A percentile compares a stretch with the other conserved stretches of the same genome.
These are phyloP conservation scores for Lentinula sp. DNA, from an alignment of 768 basidiomycete species.

Conservation along the genomic window DNA sequence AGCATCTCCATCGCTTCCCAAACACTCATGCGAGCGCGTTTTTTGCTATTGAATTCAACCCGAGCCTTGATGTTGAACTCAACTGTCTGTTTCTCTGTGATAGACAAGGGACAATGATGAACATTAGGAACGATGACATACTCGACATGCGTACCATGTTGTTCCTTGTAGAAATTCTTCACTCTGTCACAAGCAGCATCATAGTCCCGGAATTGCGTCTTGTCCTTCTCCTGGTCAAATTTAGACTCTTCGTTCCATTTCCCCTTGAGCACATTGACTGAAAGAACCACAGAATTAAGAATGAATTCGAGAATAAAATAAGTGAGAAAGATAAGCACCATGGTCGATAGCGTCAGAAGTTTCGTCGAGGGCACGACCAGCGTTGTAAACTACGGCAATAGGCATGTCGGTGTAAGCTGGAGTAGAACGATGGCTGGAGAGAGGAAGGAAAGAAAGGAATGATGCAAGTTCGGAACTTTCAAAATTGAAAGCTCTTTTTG, in stretches of 20 bases:
- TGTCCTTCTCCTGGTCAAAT: conserved; percentile 62
- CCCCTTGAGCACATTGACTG: conserved; percentile 69
- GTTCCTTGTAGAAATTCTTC: conserved; percentile 72
- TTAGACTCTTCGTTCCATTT: conserved; percentile 53
- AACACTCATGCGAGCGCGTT: conserved; percentile 71
- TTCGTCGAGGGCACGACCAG: conserved; percentile 28
- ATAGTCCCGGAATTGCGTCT: conserved; percentile 65
- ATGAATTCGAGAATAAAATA: not conserved
- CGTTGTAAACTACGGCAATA: not conserved
- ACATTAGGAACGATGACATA: not conserved
- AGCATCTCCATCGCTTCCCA: conserved; percentile 88
- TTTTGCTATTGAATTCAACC: conserved; percentile 61
- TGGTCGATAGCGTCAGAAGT: conserved; percentile 45
- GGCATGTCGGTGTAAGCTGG: not conserved
- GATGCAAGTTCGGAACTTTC: not conserved
- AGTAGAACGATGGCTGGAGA: not conserved
- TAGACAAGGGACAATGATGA: not conserved
- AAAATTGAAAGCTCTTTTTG: not conserved
- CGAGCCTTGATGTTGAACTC: conserved; percentile 79
- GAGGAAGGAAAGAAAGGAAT: not conserved
- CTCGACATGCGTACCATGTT: conserved; percentile 49
- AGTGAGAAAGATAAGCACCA: conserved; percentile 20
- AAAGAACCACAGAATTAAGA: not conserved
- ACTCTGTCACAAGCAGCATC: conserved; percentile 73
- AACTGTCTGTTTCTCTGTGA: conserved; percentile 78